Evolutionary conservation across 257 asterid species (phyloP), one percentile per base, ranked within the genome.

Genomic region (Coffea eugenioides): DNA sequence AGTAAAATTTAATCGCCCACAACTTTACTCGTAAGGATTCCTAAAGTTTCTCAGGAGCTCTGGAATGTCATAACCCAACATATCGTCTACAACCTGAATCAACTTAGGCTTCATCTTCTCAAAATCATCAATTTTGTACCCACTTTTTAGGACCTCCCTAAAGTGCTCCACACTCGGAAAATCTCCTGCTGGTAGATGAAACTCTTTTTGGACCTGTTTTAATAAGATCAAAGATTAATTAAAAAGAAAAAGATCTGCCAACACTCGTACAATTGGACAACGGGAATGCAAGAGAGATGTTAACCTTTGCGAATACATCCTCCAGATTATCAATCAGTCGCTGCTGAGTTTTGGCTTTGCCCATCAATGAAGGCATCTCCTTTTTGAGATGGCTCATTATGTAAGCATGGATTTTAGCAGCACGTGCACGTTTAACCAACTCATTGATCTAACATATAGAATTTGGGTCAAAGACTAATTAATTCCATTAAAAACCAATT

Each of bases 371-470:
- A 10, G 98, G 99, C 99, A 95, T 95, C 87, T 95, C 98, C 72
- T 90, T 95, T 78, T 95, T 95, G 64, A 95, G 97, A 69, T 95
- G 98, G 81, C 99, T 87, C 39, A 95, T 93, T 68, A 95, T 95
- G 90, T 92, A 91, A 56, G 99, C 95, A 69, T 95, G 99, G 31
- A 95, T 95, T 86, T 93, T 95, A 48, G 93, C 97, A n/a, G 96
- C 98, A 88, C 99, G 88, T 34, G 99, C 95, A 12, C 98, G 97
- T 80, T 95, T 95, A 9, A 93, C 97, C 87, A 95, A 92, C 82
- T 95, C 99, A 77, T 95, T 95, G 85, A 95, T 90, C 99, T 95
- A 87, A 9, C 71, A 77, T 13, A 54, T 8, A 20, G 5, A 70
- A 36, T 77, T 49, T 16, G 36, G 7, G 39, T 0, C 52, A 8